These are phyloP conservation scores for Phragmites australis DNA, from an alignment of 176 grass and related monocot species.

Conservation along the genomic window DNA sequence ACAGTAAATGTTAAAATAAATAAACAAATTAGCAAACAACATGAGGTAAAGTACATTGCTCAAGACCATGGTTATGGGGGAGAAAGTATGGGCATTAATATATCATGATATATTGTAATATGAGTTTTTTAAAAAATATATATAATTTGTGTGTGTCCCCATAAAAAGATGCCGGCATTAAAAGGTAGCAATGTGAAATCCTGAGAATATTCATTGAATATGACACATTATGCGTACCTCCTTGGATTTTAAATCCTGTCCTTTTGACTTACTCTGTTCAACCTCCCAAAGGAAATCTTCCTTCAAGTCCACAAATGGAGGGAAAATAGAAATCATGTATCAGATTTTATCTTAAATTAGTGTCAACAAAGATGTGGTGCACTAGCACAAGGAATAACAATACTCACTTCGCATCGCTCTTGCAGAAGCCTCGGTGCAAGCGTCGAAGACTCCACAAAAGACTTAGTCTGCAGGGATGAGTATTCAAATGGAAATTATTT, in stretches of 20 bases:
- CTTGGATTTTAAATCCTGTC: conserved; percentile 88
- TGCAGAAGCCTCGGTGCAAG: conserved; percentile 79
- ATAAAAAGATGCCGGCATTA: conserved; percentile 13
- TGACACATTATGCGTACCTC: conserved; percentile 56
- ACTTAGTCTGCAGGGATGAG: conserved; percentile 65
- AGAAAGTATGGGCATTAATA: neutral
- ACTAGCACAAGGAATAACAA: conserved; percentile 37
- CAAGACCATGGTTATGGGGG: neutral
- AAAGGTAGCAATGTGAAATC: neutral
- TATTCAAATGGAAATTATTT: conserved; percentile 20
- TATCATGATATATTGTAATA: neutral
- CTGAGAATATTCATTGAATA: conserved; percentile 2
- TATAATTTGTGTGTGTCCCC: neutral
- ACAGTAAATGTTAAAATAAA: conserved; percentile 4
- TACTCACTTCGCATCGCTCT: conserved; percentile 93
- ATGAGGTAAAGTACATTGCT: conserved; percentile 14
- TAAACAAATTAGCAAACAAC: conserved; percentile 5
- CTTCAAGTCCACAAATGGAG: conserved; percentile 49
- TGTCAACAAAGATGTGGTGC: conserved; percentile 1
- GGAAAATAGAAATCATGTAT: conserved; percentile 41
- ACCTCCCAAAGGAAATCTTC: conserved; percentile 98
- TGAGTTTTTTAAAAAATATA: neutral
- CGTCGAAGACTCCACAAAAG: conserved; percentile 69
- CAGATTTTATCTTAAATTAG: conserved; percentile 29
- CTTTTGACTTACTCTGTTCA: conserved; percentile 81